Evolutionary conservation across 2,329 filamentous ascomycete genomes (phyloP), one percentile per base, ranked within the genome.

Genomic region (Aspergillus pseudotamarii): DNA sequence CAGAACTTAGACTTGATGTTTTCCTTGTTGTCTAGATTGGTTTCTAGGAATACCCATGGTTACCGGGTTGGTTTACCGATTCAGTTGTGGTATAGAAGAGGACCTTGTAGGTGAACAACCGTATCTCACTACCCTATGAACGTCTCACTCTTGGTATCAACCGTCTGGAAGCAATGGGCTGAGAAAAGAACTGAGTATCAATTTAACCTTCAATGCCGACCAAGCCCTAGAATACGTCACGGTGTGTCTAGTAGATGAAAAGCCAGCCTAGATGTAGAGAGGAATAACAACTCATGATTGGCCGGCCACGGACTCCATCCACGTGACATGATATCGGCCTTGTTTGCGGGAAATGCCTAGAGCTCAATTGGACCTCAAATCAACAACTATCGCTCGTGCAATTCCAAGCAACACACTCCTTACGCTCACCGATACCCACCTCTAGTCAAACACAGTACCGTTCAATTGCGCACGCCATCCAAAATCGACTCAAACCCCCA

Each of bases 1-100:
- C 56, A 36, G 56, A 43, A 26, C 46, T 64, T 66, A 66, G 64
- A 64, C 62, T 61, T 58, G 62, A 60, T 55, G 32, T 46, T 65
- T 61, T 53, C 48, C 48, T 62, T 56, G 56, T 59, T 64, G 59
- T 57, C 56, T 65, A 57, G 53, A 64, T 58, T 45, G 53, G 62
- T 58, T 26, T 30, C 36, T 59, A 59, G 57, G 43, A 57, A 60
- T 57, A 46, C 36, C 34, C 51, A 30, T 19, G 26, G 46, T 50
- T 28, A 46, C 45, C 23, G 11, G 11, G 21, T 48, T 46, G 10
- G 23, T 26, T 50, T 19, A 50, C 26, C 30, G 16, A 3, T 50
- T 2, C 6, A 6, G 12, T 28, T 28, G 23, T 12, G 2, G 23
- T 50, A 28, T 50, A 28, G 46, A 50, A 19, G 16, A 5, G 23